Percentiles rank a stretch among this genome's conserved stretches.
These are phyloP conservation scores for Clitopilus passeckerianus DNA, from an alignment of 768 basidiomycete species.

Conservation along the genomic window DNA sequence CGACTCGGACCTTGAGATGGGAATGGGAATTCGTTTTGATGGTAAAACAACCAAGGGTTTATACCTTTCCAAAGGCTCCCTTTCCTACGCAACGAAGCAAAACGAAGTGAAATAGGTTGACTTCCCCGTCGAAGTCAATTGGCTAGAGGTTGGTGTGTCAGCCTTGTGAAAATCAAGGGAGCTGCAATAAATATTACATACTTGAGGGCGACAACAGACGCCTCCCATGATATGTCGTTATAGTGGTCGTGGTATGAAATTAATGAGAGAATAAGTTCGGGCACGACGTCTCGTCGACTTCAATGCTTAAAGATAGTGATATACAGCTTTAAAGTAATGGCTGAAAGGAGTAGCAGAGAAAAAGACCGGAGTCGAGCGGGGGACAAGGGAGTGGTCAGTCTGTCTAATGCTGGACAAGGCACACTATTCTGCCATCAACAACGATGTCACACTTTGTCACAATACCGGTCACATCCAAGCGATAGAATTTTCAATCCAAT, in stretches of 20 bases:
- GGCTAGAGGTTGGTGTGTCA: constrained; percentile 61
- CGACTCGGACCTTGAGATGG: constrained; percentile 85
- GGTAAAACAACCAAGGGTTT: constrained; percentile 7
- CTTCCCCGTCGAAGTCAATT: constrained; percentile 92
- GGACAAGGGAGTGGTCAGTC: neutral
- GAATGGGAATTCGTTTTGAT: constrained; percentile 1
- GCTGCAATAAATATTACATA: constrained; percentile 22
- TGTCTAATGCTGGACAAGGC: neutral
- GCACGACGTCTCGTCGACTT: constrained; percentile 3
- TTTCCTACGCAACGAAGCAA: constrained; percentile 96
- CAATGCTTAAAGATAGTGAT: neutral
- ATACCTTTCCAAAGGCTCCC: constrained; percentile 96
- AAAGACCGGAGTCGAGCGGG: neutral
- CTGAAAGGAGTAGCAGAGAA: neutral
- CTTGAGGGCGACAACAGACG: constrained; percentile 80
- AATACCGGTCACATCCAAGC: neutral
- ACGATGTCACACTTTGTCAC: neutral
- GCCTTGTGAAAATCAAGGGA: neutral
- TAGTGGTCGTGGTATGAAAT: constrained; percentile 17
- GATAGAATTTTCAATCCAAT: neutral
- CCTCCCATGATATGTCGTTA: constrained; percentile 61
- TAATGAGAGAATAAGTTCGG: constrained; percentile 3
- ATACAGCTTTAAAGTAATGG: constrained; percentile 9
- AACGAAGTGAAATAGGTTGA: constrained; percentile 95
- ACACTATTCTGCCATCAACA: neutral